Base-by-base conservation (phyloP, 257 asterid species). In the Ajuga chamaepitys region DNA sequence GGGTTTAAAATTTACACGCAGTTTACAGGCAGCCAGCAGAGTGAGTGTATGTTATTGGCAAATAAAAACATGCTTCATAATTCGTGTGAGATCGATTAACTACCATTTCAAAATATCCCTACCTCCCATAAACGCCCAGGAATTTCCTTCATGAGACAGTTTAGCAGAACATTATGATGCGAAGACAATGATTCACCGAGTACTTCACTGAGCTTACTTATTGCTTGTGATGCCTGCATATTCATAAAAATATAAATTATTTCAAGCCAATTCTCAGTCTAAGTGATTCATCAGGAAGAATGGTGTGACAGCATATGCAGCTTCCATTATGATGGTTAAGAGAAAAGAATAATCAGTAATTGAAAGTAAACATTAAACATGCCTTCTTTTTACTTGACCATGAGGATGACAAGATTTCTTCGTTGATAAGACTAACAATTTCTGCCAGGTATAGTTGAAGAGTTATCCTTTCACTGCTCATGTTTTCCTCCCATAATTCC, bases 111-210 rank as follows among this genome's bases (percentile, higher is more conserved):
- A 63, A 67, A 16, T 14, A 42, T 67, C 38, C 60, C 26, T 85
- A 93, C 98, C 96, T 93, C 98, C 98, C 98, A 93, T 57, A 89
- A 75, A 74, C 98, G 97, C 46, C 96, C 97, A 30, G 96, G 95
- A 66, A 93, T 66, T 83, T 93, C 98, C 84, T 87, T 87, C 95
- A 86, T 77, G 58, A 93, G 90, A 68, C 96, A 83, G 57, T 73
- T 70, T 61, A 93, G 91, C 82, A 93, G 73, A 65, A 77, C 67
- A 66, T 83, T 75, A 74, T 89, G 88, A 78, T 87, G 86, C 47
- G 90, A 77, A 60, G 97, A 89, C 42, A 93, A 79, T 24, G 83
- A 83, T 76, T 84, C 96, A 58, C 90, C 96, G 24, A 93, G 88
- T 79, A 79, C 91, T 73, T 93, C 95, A 77, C 97, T 67, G 54